phyloP scores from a whole-genome alignment of 2,329 filamentous ascomycete genomes.

The Trichophyton mentagrophytes region DNA sequence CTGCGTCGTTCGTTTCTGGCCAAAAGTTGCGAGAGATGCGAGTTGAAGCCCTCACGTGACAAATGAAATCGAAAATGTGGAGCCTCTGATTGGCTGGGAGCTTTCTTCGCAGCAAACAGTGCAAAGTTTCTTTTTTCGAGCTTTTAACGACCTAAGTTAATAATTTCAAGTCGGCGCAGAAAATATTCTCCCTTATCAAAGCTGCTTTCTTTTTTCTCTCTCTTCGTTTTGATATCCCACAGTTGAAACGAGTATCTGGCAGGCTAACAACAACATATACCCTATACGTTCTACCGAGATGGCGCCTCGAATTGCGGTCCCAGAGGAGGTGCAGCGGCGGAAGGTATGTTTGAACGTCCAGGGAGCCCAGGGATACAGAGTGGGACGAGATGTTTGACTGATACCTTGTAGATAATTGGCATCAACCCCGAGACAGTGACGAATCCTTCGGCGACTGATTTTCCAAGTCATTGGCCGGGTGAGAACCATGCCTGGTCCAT shows the following conservation, averaged over 20 bases:
- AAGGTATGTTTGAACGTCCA: slow-evolving; percentile 22
- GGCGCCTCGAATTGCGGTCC: slow-evolving; percentile 32
- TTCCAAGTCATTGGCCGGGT: slow-evolving; percentile 77
- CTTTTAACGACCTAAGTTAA: not conserved
- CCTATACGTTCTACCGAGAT: slow-evolving; percentile 17
- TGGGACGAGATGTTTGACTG: slow-evolving; percentile 8
- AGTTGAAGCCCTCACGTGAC: not conserved
- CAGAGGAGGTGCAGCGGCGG: slow-evolving; percentile 33
- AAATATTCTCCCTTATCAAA: not conserved
- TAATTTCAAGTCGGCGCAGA: not conserved
- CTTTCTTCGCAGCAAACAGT: slow-evolving; percentile 13
- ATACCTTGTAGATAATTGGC: slow-evolving; percentile 53
- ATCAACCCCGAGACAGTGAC: slow-evolving; percentile 85
- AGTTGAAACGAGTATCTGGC: not conserved
- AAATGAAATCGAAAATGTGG: not conserved
- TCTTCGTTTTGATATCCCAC: not conserved
- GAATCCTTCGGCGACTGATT: slow-evolving; percentile 79
- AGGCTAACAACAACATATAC: not conserved
- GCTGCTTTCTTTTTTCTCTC: too few relatives aligned
- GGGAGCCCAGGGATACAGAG: not conserved
- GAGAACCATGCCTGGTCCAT: slow-evolving; percentile 75
- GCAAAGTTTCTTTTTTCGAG: slow-evolving; percentile 8
- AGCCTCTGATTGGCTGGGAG: slow-evolving; percentile 4
- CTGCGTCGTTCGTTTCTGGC: not conserved
- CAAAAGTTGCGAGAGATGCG: not conserved